These are phyloP conservation scores for Penicillium sp. DNA, from an alignment of 2,329 filamentous ascomycete genomes.

Conservation along the genomic window DNA sequence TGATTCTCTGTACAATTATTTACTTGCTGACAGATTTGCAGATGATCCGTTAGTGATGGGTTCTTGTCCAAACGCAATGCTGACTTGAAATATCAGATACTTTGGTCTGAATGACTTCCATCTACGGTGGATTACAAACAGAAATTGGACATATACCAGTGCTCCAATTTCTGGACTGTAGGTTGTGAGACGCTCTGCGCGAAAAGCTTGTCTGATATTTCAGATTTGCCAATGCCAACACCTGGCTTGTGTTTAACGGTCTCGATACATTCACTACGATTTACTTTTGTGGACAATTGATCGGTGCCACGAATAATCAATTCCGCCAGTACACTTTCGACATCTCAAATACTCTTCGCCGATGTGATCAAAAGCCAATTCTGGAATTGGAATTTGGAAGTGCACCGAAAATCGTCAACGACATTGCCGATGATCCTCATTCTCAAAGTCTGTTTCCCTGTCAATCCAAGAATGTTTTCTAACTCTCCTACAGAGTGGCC, in stretches of 20 bases:
- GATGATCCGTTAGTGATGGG: conserved; percentile 31
- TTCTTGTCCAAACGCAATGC: conserved; percentile 3
- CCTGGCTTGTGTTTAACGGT: conserved; percentile 57
- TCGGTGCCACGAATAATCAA: conserved; percentile 57
- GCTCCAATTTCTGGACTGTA: conserved; percentile 41
- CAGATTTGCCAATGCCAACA: conserved; percentile 29
- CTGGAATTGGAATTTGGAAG: conserved; percentile 54
- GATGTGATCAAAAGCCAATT: conserved; percentile 38
- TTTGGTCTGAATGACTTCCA: conserved; percentile 56
- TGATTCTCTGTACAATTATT: conserved; percentile 12
- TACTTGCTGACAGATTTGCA: conserved; percentile 10
- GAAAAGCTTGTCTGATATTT: no score
- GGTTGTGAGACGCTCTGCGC: no score
- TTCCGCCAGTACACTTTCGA: conserved; percentile 59
- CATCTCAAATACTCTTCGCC: conserved; percentile 44
- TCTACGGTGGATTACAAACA: conserved; percentile 53
- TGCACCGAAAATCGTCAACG: conserved; percentile 49
- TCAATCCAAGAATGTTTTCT: background rate
- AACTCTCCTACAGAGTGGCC: conserved; percentile 44
- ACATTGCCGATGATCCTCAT: conserved; percentile 47
- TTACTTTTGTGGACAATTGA: conserved; percentile 49
- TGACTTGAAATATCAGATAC: conserved; percentile 31
- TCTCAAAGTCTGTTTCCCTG: conserved; percentile 38
- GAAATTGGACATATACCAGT: conserved; percentile 59
- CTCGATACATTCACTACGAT: conserved; percentile 57